Evolutionary conservation across 176 grass and related monocot species (phyloP).

Genomic region (Hsuehochloa calcarea): DNA sequence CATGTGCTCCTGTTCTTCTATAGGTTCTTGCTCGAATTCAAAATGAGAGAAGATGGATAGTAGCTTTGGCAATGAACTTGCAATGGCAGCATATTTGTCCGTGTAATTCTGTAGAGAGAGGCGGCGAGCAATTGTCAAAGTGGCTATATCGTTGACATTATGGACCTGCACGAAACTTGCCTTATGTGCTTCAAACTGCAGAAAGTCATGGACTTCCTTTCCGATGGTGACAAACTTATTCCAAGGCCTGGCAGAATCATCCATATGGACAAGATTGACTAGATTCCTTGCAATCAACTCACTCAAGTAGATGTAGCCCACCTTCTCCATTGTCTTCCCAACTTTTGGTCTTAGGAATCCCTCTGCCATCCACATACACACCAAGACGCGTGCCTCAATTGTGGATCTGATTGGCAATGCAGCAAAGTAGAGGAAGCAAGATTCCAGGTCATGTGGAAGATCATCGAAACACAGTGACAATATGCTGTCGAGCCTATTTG

Average conservation of each 20-base stretch:
- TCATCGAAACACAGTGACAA: constrained; percentile 42
- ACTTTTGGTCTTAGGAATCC: constrained; percentile 21
- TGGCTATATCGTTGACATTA: neutral
- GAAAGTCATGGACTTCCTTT: constrained; percentile 32
- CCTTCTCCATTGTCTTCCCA: constrained; percentile 34
- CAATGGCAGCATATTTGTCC: constrained; percentile 20
- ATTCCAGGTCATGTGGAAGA: constrained; percentile 44
- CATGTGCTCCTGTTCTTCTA: neutral
- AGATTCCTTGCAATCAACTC: constrained; percentile 39
- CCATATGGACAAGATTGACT: neutral
- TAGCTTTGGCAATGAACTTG: constrained; percentile 30
- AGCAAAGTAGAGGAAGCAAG: constrained; percentile 45
- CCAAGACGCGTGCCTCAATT: constrained; percentile 25
- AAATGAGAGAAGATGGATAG: constrained; percentile 39
- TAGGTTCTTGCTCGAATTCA: neutral
- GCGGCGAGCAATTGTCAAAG: constrained; percentile 20
- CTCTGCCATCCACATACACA: constrained; percentile 39
- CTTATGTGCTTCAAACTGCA: constrained; percentile 29
- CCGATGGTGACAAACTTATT: constrained; percentile 2
- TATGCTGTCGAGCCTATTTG: neutral
- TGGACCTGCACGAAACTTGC: constrained; percentile 32
- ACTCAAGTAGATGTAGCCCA: constrained; percentile 14
- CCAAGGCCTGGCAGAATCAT: neutral
- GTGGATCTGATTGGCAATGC: constrained; percentile 17
- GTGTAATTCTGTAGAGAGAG: constrained; percentile 41